Evolutionary conservation across 495 filamentous ascomycete genomes (phyloP).

Genomic region (Parathielavia appendiculata): DNA sequence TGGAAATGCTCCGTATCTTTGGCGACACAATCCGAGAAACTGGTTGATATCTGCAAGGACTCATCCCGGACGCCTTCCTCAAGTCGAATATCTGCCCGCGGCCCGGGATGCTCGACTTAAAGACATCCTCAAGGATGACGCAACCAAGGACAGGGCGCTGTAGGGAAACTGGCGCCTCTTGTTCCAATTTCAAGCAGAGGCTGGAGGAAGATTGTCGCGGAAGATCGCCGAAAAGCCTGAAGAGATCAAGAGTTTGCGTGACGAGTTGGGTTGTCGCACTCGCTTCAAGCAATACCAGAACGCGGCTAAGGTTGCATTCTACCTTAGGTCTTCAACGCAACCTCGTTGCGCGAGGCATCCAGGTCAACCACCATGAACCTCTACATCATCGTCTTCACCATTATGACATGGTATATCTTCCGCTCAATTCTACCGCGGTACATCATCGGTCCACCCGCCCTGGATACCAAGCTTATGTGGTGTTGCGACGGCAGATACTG

Average conservation of each 20-base stretch:
- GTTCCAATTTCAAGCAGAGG: background rate
- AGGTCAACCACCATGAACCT: constrained; percentile 16
- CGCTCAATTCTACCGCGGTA: constrained; percentile 14
- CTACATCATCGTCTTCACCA: constrained; percentile 18
- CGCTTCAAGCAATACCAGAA: no score
- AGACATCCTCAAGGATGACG: background rate
- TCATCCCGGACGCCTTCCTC: constrained; percentile 2
- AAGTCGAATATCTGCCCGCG: background rate
- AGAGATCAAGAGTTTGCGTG: constrained; percentile 16
- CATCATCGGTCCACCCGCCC: no score
- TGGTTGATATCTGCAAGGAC: background rate
- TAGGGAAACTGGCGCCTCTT: constrained; percentile 16
- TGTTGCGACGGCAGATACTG: background rate
- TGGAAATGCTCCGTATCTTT: constrained; percentile 14
- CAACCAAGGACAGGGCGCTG: background rate
- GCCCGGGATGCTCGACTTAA: background rate
- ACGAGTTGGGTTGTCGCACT: constrained; percentile 10
- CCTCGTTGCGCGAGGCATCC: constrained; percentile 17
- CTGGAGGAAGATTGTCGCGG: background rate
- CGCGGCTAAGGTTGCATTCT: no score
- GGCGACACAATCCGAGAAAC: constrained; percentile 8
- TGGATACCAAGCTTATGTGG: background rate
- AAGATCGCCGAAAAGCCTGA: constrained; percentile 8
- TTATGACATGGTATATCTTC: constrained; percentile 21
- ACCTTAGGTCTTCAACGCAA: constrained; percentile 21